Evolutionary conservation across 2,329 filamentous ascomycete genomes (phyloP).

Genomic region (Ilyonectria destructans): DNA sequence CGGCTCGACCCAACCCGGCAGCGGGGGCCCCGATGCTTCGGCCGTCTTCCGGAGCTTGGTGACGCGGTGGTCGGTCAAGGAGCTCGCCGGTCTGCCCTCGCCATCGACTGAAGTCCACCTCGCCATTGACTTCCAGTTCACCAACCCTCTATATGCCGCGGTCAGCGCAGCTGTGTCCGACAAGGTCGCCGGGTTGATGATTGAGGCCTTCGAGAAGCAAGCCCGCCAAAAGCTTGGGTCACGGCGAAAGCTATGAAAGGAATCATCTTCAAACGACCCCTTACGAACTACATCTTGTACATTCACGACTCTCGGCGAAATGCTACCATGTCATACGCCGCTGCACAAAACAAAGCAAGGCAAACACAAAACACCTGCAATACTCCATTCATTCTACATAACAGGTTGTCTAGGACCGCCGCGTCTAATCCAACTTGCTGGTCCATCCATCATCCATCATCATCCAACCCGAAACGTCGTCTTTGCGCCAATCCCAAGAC

Average conservation of each 20-base stretch:
- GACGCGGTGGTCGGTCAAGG: constrained; percentile 79
- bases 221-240: constrained; percentile 67
- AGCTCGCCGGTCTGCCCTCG: constrained; percentile 51
- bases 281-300: constrained; percentile 5
- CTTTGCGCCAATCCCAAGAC: constrained; percentile 43
- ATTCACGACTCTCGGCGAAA: constrained; percentile 13
- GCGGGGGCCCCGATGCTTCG: constrained; percentile 58
- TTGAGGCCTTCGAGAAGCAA: constrained; percentile 91
- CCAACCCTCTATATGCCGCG: constrained; percentile 89
- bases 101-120: constrained; percentile 80
- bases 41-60: constrained; percentile 78
- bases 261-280: background rate
- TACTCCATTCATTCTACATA: constrained; percentile 48
- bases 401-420: constrained; percentile 44
- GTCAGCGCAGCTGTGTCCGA: constrained; percentile 87
- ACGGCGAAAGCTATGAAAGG: constrained; percentile 33
- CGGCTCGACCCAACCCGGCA: constrained; percentile 68
- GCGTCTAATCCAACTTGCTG: constrained; percentile 46
- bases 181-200: constrained; percentile 89
- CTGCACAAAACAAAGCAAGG: constrained; percentile 22
- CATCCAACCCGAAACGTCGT: constrained; percentile 41
- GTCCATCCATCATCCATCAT: constrained; percentile 38
- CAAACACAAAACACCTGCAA: constrained; percentile 38
- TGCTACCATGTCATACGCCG: background rate
- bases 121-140: constrained; percentile 86